Evolutionary conservation across 192 early-diverging fungal genomes (phyloP).

Genomic region (Umbelopsis isabellina): DNA sequence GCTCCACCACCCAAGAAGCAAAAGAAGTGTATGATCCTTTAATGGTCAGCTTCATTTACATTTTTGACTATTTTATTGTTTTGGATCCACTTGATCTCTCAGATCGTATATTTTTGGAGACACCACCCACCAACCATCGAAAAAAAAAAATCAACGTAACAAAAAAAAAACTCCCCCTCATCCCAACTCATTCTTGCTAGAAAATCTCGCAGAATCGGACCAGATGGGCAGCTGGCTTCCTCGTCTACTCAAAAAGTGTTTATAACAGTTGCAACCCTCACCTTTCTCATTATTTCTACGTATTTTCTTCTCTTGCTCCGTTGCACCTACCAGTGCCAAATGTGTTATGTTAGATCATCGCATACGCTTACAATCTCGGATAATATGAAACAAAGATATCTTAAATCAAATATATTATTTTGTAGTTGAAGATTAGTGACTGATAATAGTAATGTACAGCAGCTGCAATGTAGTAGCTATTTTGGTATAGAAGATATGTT

Average conservation of each 20-base stretch:
- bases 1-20: slow-evolving; percentile 62
- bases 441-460: neutral
- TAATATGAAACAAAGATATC: neutral
- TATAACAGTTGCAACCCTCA: neutral
- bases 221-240: slow-evolving; percentile 2
- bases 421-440: neutral
- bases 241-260: neutral
- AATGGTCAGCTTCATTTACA: slow-evolving; percentile 30
- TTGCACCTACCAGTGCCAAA: neutral
- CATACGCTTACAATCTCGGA: neutral
- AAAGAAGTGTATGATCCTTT: slow-evolving; percentile 81
- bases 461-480: neutral
- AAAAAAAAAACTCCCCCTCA: too few species aligned
- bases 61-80: neutral
- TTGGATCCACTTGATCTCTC: neutral
- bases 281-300: slow-evolving; percentile 3
- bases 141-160: neutral
- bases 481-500: neutral
- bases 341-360: slow-evolving; percentile 4
- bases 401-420: slow-evolving; percentile 10
- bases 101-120: neutral
- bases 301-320: neutral
- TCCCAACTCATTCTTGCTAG: too few species aligned
- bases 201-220: slow-evolving; percentile 12
- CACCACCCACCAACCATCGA: neutral